Conservation (phyloP, 495 filamentous ascomycete species). For the Glutinoglossum americanum region DNA sequence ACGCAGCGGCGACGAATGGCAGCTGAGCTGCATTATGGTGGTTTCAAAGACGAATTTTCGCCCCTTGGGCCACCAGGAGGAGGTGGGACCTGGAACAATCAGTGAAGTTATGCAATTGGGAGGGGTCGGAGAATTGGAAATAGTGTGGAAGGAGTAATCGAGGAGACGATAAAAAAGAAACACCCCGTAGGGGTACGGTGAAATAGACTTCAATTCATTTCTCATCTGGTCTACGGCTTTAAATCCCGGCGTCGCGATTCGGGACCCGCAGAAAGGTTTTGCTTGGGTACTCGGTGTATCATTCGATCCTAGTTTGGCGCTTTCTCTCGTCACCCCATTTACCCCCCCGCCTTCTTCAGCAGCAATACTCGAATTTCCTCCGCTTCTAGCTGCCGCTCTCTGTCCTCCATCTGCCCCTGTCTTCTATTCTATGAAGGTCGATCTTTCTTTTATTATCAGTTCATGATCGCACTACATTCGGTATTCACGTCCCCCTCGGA, state of each 20-base stretch:
- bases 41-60: constrained; percentile 28
- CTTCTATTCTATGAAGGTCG: no score
- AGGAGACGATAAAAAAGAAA: no score
- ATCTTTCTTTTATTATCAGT: no score
- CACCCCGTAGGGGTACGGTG: no score
- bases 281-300: neutral
- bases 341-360: no score
- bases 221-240: neutral
- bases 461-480: no score
- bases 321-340: neutral
- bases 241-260: neutral
- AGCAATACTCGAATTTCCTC: neutral
- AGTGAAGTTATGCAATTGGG: neutral
- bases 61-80: neutral
- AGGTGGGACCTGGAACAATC: neutral
- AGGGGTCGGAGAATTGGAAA: neutral
- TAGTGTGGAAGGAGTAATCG: neutral
- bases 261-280: neutral
- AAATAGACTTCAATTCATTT: neutral
- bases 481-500: no score
- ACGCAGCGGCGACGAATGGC: constrained; percentile 41
- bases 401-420: neutral
- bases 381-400: no score
- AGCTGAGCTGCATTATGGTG: constrained; percentile 44
- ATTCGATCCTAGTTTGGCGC: neutral